These are phyloP conservation scores for Oemleria cerasiformis DNA, from an alignment of 306 rosid genomes.

Conservation along the genomic window DNA sequence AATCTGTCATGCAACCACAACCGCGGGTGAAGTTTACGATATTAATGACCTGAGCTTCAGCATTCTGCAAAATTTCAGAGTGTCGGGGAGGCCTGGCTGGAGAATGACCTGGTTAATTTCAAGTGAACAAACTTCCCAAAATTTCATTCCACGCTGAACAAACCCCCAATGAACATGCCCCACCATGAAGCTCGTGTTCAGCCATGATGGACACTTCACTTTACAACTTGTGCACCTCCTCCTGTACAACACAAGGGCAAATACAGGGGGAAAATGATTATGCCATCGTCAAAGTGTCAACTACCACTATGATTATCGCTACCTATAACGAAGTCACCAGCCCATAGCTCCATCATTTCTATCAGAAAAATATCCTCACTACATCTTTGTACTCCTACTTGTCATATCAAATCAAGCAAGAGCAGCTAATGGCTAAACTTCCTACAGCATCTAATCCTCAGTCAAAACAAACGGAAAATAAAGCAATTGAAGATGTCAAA, in stretches of 20 bases:
- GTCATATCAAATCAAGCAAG: slow-evolving; percentile 40
- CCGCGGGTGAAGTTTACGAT: slow-evolving; percentile 36
- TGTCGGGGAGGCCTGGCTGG: slow-evolving; percentile 39
- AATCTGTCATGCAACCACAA: slow-evolving; percentile 48
- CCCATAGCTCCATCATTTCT: slow-evolving; percentile 84
- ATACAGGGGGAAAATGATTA: slow-evolving; percentile 99
- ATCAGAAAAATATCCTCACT: slow-evolving; percentile 58
- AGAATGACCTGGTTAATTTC: slow-evolving; percentile 33
- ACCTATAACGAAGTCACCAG: slow-evolving; percentile 73
- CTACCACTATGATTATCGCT: slow-evolving; percentile 90
- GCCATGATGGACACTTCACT: slow-evolving; percentile 94
- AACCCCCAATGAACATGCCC: slow-evolving; percentile 44
- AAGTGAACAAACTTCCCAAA: slow-evolving; percentile 45
- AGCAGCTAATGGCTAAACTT: slow-evolving; percentile 38
- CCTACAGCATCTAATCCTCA: slow-evolving; percentile 27
- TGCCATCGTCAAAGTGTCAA: slow-evolving; percentile 93
- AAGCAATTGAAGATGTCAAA: slow-evolving; percentile 32
- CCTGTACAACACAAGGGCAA: slow-evolving; percentile 99
- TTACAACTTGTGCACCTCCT: slow-evolving; percentile 80
- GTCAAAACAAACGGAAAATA: neutral
- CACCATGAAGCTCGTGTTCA: slow-evolving; percentile 58
- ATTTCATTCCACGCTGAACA: slow-evolving; percentile 56
- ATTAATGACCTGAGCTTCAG: slow-evolving; percentile 41
- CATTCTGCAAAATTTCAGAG: slow-evolving; percentile 47
- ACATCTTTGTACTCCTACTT: slow-evolving; percentile 59